Percentiles rank a stretch among this genome's conserved stretches.
phyloP scores from a whole-genome alignment of 192 early-diverging fungal species.

The Gamsiella multidivaricata region DNA sequence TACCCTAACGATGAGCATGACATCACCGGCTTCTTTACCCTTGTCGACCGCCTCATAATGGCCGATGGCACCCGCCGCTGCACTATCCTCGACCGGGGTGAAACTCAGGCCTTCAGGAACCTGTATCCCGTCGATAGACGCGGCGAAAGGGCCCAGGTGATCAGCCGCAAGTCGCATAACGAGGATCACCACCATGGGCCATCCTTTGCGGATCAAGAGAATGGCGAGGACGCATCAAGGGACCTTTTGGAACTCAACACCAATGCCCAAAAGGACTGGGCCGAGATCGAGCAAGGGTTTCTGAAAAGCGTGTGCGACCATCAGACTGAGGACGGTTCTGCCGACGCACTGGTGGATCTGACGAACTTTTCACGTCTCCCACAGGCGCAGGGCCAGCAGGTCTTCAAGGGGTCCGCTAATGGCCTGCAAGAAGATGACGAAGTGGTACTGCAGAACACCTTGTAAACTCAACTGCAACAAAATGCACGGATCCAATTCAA shows the following conservation, averaged over 20 bases:
- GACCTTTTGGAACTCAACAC: constrained; percentile 44
- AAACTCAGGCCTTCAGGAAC: constrained; percentile 37
- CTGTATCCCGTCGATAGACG: constrained; percentile 27
- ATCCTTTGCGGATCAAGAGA: constrained; percentile 17
- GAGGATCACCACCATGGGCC: constrained; percentile 23
- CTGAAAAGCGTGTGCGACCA: constrained; percentile 23
- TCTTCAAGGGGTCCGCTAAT: neutral
- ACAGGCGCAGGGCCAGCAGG: constrained; percentile 7
- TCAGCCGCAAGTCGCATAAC: constrained; percentile 26
- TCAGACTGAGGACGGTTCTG: neutral
- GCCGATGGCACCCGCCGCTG: constrained; percentile 10
- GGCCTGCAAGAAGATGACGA: constrained; percentile 23
- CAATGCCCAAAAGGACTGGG: constrained; percentile 5
- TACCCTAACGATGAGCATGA: constrained; percentile 27
- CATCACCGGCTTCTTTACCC: constrained; percentile 19
- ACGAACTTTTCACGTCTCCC: neutral
- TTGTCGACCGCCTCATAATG: constrained; percentile 14
- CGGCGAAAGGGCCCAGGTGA: constrained; percentile 19
- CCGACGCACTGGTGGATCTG: constrained; percentile 1
- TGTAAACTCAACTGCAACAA: too few species aligned
- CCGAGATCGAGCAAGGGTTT: constrained; percentile 8
- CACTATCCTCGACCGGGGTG: constrained; percentile 34
- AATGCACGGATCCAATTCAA: too few species aligned
- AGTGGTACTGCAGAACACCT: constrained; percentile 25
- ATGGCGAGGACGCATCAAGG: neutral